Evolutionary conservation across 2,329 filamentous ascomycete genomes (phyloP).

Genomic region (Hypoxylon sp.): DNA sequence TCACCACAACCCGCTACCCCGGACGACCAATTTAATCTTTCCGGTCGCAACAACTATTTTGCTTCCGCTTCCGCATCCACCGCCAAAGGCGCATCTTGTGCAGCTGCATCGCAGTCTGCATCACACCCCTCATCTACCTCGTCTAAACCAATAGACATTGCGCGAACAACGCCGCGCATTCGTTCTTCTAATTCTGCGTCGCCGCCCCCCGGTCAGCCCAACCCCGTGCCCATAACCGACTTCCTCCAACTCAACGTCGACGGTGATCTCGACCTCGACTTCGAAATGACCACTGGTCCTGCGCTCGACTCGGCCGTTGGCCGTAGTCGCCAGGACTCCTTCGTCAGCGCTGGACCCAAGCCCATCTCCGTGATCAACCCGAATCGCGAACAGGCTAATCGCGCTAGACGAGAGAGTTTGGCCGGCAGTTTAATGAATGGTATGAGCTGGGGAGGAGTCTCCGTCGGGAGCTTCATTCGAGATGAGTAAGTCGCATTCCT

Average conservation of each 20-base stretch:
- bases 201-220: constrained; percentile 34
- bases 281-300: constrained; percentile 72
- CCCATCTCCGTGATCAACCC: constrained; percentile 77
- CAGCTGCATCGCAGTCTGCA: constrained; percentile 25
- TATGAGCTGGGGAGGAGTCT: constrained; percentile 97
- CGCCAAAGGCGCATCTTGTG: constrained; percentile 37
- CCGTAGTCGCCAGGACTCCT: constrained; percentile 74
- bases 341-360: constrained; percentile 75
- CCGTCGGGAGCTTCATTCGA: constrained; percentile 95
- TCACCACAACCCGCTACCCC: constrained; percentile 64
- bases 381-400: constrained; percentile 71
- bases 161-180: constrained; percentile 46
- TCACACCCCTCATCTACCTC: constrained; percentile 52
- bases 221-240: constrained; percentile 29
- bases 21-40: constrained; percentile 54
- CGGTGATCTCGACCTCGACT: constrained; percentile 52
- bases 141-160: constrained; percentile 58
- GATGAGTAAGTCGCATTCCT: constrained; percentile 85
- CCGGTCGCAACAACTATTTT: constrained; percentile 51
- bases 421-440: constrained; percentile 80
- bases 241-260: constrained; percentile 39
- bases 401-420: constrained; percentile 72
- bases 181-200: constrained; percentile 46
- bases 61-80: constrained; percentile 44
- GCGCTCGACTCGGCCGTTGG: constrained; percentile 71